A percentile compares a stretch with the other conserved stretches of the same genome.
Evolutionary conservation across 768 basidiomycete genomes (phyloP).

Genomic region (Lanmaoa rubissima): DNA sequence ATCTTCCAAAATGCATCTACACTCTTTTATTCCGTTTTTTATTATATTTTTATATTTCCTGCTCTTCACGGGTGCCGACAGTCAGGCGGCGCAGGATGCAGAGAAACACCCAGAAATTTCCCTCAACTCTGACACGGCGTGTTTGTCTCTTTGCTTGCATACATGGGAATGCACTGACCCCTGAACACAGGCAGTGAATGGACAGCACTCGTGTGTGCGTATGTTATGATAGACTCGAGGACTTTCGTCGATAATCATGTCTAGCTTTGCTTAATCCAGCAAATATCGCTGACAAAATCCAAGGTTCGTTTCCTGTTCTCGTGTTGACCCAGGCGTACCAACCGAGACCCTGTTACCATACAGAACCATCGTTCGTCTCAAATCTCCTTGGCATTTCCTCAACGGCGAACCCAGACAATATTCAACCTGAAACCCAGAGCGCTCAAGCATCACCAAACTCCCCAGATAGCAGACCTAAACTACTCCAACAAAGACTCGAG

Average conservation of each 20-base stretch:
- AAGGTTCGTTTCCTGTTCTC: background rate
- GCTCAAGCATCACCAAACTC: background rate
- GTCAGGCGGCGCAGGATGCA: background rate
- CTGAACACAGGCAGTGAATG: conserved; percentile 1
- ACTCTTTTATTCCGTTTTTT: background rate
- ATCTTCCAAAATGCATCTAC: conserved; percentile 2
- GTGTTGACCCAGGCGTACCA: background rate
- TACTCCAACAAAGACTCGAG: background rate
- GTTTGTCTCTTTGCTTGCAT: conserved; percentile 1
- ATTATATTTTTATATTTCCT: background rate
- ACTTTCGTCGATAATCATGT: background rate
- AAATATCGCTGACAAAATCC: background rate
- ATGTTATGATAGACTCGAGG: background rate
- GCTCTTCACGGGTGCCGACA: background rate
- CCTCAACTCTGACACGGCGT: background rate
- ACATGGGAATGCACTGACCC: background rate
- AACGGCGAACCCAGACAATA: background rate
- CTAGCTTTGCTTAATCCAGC: background rate
- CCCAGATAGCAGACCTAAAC: background rate
- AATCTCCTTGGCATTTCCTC: background rate
- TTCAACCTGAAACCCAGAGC: background rate
- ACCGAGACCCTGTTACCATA: background rate
- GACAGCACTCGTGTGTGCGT: background rate
- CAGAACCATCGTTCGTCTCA: background rate
- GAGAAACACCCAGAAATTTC: background rate